phyloP scores from a whole-genome alignment of 805 yeast genomes.

The Yamadazyma paraphyllophila region DNA sequence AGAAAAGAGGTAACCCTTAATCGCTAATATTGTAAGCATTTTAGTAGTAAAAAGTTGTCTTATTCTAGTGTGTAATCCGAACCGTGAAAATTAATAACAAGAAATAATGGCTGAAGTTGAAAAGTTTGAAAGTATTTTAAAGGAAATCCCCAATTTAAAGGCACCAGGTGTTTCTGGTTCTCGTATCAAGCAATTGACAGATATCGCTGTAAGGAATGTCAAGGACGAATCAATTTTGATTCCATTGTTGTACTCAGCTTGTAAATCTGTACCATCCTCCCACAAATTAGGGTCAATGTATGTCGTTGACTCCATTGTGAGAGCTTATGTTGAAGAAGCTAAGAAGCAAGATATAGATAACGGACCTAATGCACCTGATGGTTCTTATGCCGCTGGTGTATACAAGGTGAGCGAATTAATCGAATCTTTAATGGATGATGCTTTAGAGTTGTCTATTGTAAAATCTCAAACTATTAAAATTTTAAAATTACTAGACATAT shows the following conservation, averaged over 20 bases:
- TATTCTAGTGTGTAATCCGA: constrained; percentile 1
- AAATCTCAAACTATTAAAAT: constrained; percentile 67
- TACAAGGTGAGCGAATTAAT: constrained; percentile 62
- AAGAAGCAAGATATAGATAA: constrained; percentile 51
- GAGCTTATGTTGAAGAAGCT: constrained; percentile 79
- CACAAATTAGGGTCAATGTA: constrained; percentile 91
- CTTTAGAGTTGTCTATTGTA: constrained; percentile 50
- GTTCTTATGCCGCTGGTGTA: constrained; percentile 74
- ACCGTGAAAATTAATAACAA: not conserved
- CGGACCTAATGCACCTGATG: constrained; percentile 53
- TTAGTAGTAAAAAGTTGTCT: constrained; percentile 5
- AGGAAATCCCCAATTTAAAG: constrained; percentile 56
- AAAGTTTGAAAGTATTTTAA: constrained; percentile 47
- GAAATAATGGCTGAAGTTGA: constrained; percentile 38
- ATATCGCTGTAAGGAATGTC: constrained; percentile 70
- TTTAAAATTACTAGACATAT: constrained; percentile 81
- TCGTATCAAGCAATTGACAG: constrained; percentile 83
- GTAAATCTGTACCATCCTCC: constrained; percentile 69
- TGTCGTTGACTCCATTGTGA: constrained; percentile 87
- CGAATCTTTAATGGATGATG: constrained; percentile 61
- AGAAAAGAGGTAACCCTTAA: not conserved
- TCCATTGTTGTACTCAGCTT: constrained; percentile 58
- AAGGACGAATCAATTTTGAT: constrained; percentile 54
- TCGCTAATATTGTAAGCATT: constrained; percentile 4
- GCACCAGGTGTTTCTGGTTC: constrained; percentile 96